Evolutionary conservation across 345 rosid species (phyloP).

Genomic region (Erodium maritimum): DNA sequence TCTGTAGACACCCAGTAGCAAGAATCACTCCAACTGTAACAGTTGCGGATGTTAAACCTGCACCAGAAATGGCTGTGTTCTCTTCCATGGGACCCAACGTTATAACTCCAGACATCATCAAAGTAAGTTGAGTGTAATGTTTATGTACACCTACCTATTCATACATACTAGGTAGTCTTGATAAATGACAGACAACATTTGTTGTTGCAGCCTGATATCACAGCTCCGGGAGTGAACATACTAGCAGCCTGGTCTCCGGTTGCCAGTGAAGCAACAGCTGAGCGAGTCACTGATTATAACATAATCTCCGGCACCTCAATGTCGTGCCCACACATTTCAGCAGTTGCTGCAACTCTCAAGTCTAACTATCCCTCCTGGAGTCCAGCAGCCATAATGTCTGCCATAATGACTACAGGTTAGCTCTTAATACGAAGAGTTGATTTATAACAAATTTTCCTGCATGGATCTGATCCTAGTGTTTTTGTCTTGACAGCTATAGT

Average conservation of each 20-base stretch:
- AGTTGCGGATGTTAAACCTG: conserved; percentile 20
- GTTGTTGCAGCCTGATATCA: conserved; percentile 29
- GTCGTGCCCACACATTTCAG: conserved; percentile 45
- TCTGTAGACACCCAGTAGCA: conserved; percentile 25
- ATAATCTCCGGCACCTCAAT: conserved; percentile 40
- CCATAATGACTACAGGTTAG: conserved; percentile 48
- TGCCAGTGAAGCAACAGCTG: conserved; percentile 16
- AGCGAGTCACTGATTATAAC: conserved; percentile 20
- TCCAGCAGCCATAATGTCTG: conserved; percentile 45
- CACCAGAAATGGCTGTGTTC: conserved; percentile 31
- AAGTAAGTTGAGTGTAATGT: conserved; percentile 13
- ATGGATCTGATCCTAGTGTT: background rate
- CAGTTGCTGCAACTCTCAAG: conserved; percentile 34
- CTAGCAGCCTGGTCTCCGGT: conserved; percentile 44
- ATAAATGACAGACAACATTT: background rate
- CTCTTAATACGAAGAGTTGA: background rate
- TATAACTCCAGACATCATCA: conserved; percentile 32
- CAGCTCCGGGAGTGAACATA: conserved; percentile 38
- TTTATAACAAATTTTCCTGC: background rate
- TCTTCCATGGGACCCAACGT: conserved; percentile 39
- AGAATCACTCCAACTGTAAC: conserved; percentile 26
- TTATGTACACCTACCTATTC: too few relatives aligned
- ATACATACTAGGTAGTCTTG: too few relatives aligned
- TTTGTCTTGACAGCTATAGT: conserved; percentile 19
- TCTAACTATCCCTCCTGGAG: conserved; percentile 35